Evolutionary conservation across 2,329 filamentous ascomycete genomes (phyloP).

Genomic region (Clonostachys rhizophaga): DNA sequence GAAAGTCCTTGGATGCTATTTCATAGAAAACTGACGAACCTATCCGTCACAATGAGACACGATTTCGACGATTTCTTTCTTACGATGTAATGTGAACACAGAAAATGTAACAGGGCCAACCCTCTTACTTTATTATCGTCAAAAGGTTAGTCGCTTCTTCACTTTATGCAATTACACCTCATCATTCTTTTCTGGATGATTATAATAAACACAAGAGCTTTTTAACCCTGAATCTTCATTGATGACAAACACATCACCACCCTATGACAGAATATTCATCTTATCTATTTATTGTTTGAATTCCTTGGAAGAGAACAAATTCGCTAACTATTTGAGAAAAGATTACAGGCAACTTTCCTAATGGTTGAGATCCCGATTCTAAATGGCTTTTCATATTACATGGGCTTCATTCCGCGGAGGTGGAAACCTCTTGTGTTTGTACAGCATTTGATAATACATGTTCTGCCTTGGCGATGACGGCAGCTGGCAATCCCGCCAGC

Average conservation of each 20-base stretch:
- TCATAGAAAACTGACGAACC: constrained; percentile 42
- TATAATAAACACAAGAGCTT: constrained; percentile 58
- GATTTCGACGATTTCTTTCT: constrained; percentile 3
- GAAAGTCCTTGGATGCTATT: constrained; percentile 31
- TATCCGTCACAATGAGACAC: constrained; percentile 23
- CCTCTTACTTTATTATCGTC: background rate
- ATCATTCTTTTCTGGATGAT: constrained; percentile 42
- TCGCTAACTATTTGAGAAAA: constrained; percentile 22
- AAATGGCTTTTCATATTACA: background rate
- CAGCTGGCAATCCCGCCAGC: constrained; percentile 75
- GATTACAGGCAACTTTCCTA: background rate
- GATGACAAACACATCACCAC: constrained; percentile 54
- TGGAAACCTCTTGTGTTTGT: no score
- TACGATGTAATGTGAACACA: constrained; percentile 2
- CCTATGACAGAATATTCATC: constrained; percentile 44
- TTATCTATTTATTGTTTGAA: constrained; percentile 10
- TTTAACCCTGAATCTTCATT: constrained; percentile 62
- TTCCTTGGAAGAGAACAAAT: constrained; percentile 21
- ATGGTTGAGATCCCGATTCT: background rate
- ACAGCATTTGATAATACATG: no score
- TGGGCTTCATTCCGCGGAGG: no score
- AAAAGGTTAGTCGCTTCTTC: constrained; percentile 38
- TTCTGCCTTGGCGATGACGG: constrained; percentile 62
- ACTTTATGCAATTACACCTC: constrained; percentile 6
- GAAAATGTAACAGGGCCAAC: background rate